Evolutionary conservation across 148 eudicot species (phyloP), one percentile per base, ranked within the genome.

Genomic region (Diospyros kaki): DNA sequence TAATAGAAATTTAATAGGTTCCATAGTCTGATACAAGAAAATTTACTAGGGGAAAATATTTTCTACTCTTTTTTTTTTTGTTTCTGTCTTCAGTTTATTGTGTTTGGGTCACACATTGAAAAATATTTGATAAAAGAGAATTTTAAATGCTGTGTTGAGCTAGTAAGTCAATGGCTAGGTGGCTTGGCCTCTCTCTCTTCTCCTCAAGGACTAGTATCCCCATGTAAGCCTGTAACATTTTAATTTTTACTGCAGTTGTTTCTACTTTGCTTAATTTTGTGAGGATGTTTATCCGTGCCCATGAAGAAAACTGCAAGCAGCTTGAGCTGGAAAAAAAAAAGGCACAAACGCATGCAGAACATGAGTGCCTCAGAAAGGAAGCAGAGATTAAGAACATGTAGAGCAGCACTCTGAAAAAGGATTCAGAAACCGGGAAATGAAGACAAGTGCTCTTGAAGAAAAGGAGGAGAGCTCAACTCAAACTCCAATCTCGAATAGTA

Each of bases 271-370:
- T 84, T 14, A 90, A 89, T 84, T 94, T 94, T 74, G 90, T 85
- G 83, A 86, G 87, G 64, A 85, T 87, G 93, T 94, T 92, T 76
- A 73, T 62, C 53, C 86, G 86, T 66, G 93, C 98, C 15, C 90
- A 87, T 48, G 86, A 85, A 6, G 98, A 94, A 79, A 94, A 94
- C 81, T 81, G 87, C 83, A 87, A 90, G 85, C 95, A 90, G 72
- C 59, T 84, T 8, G 97, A 94, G 76, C 71, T 87, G 46, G 97
- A 94, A 67, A 94, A 89, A 87, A 94, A 90, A 76, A 90, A 80
- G 81, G 92, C 92, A 4, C 85, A 79, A 58, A 91, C 85, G 75
- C 95, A 90, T 82, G 93, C 90, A 4, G 93, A 89, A 78, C 85
- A 83, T 39, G 91, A 83, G 81, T 91, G 83, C 68, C 60, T 67